These are phyloP conservation scores for Penicillium sp. DNA, from an alignment of 2,329 filamentous ascomycete genomes.

Conservation along the genomic window DNA sequence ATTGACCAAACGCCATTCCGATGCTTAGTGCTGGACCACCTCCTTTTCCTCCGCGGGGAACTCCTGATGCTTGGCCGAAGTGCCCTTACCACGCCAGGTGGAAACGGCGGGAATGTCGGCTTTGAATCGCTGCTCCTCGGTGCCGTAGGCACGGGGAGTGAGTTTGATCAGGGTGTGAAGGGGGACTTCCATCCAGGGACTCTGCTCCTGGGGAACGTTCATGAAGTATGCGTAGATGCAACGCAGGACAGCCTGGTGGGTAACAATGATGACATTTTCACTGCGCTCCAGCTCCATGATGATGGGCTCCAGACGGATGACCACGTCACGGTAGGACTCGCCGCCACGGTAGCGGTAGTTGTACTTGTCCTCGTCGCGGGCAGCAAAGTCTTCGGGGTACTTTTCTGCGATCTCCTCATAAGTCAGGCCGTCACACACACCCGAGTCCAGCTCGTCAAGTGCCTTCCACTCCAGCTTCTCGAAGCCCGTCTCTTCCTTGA, in stretches of 20 bases:
- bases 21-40: constrained; percentile 2
- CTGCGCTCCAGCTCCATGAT: constrained; percentile 98
- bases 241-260: constrained; percentile 90
- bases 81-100: constrained; percentile 93
- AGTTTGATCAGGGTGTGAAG: constrained; percentile 95
- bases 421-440: constrained; percentile 92
- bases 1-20: constrained; percentile 1
- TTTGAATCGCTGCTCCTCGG: constrained; percentile 78
- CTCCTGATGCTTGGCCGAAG: constrained; percentile 76
- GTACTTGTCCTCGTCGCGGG: constrained; percentile 97
- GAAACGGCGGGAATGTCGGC: constrained; percentile 93
- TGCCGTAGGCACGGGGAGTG: constrained; percentile 89
- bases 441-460: constrained; percentile 91
- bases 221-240: constrained; percentile 99
- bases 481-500: constrained; percentile 64
- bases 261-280: constrained; percentile 96
- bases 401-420: constrained; percentile 89
- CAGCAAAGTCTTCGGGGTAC: constrained; percentile 91
- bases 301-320: constrained; percentile 95
- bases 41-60: constrained; percentile 24
- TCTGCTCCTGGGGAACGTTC: constrained; percentile 88
- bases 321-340: constrained; percentile 92
- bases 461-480: constrained; percentile 99
- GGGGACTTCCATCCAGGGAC: constrained; percentile 97
- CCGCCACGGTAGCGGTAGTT: constrained; percentile 98